phyloP scores from a whole-genome alignment of 345 rosid genomes.

The Tarenaya hassleriana region DNA sequence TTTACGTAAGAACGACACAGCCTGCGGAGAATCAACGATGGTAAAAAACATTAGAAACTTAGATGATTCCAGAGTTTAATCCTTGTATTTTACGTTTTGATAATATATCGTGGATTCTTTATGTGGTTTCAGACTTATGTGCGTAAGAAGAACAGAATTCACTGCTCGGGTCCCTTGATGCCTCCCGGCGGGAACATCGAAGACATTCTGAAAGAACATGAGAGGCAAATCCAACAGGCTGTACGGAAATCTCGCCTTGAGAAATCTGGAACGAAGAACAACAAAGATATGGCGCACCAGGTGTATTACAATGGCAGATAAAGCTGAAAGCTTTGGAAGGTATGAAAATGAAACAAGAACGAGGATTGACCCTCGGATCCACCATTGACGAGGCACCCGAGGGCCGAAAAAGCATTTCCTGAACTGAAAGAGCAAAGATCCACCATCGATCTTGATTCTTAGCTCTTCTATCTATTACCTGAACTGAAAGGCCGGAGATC shows the following conservation, averaged over 20 bases:
- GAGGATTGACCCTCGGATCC: too few species aligned
- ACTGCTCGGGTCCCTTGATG: conserved; percentile 87
- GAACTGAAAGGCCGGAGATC: too few species aligned
- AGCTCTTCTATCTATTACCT: too few species aligned
- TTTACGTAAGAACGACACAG: conserved; percentile 24
- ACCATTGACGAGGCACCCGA: too few species aligned
- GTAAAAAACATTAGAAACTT: conserved; percentile 29
- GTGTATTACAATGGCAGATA: conserved; percentile 24
- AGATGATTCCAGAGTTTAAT: conserved; percentile 5
- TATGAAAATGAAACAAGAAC: conserved; percentile 9
- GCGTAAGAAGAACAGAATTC: conserved; percentile 63
- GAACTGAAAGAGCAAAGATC: too few species aligned
- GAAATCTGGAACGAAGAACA: conserved; percentile 42
- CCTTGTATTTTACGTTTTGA: not conserved
- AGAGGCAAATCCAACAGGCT: conserved; percentile 85
- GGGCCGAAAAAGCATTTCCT: too few species aligned
- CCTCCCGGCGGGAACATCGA: conserved; percentile 87
- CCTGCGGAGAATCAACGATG: conserved; percentile 20
- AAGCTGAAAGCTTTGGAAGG: conserved; percentile 12
- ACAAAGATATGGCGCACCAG: conserved; percentile 23
- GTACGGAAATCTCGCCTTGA: conserved; percentile 73
- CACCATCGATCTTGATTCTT: too few species aligned
- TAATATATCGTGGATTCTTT: conserved; percentile 11
- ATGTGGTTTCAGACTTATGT: conserved; percentile 45
- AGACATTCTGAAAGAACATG: conserved; percentile 82